A percentile compares a stretch with the other conserved stretches of the same genome.
These are phyloP conservation scores for Hygrophorus russula DNA, from an alignment of 768 basidiomycete genomes.

Conservation along the genomic window DNA sequence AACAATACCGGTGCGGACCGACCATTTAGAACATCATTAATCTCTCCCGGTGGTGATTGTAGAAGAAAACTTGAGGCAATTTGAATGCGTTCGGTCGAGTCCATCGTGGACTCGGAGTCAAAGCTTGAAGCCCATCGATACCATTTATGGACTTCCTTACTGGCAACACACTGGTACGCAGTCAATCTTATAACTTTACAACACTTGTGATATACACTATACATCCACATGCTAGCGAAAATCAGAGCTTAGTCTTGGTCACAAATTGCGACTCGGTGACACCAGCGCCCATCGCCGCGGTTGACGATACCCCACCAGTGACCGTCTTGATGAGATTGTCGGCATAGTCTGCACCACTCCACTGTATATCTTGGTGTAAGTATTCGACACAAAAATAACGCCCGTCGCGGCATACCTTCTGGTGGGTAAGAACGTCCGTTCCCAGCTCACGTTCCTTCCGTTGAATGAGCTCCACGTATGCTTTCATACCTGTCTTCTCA, in stretches of 20 bases:
- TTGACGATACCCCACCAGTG: slow-evolving; percentile 93
- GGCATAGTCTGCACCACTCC: slow-evolving; percentile 92
- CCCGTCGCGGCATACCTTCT: slow-evolving; percentile 51
- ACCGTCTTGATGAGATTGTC: slow-evolving; percentile 91
- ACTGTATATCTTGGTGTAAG: slow-evolving; percentile 33
- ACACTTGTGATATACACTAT: too few species aligned
- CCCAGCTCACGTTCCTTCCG: slow-evolving; percentile 86
- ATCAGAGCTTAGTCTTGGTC: slow-evolving; percentile 17
- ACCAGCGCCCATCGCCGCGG: slow-evolving; percentile 98
- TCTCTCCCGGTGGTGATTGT: slow-evolving; percentile 91
- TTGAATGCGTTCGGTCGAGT: slow-evolving; percentile 45
- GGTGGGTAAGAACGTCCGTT: slow-evolving; percentile 95
- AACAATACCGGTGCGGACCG: slow-evolving; percentile 5
- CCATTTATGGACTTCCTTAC: too few species aligned
- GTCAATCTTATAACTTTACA: too few species aligned
- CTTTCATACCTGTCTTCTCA: slow-evolving; percentile 96
- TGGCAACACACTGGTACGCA: too few species aligned
- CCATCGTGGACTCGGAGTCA: neutral
- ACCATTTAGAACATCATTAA: slow-evolving; percentile 95
- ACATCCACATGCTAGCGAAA: too few species aligned
- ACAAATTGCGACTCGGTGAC: slow-evolving; percentile 86
- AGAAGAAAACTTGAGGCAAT: slow-evolving; percentile 71
- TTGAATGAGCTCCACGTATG: slow-evolving; percentile 93
- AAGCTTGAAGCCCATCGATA: neutral
- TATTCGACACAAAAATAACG: neutral